These are phyloP conservation scores for Nicotiana noctiflora DNA, from an alignment of 257 asterid genomes.

Conservation along the genomic window DNA sequence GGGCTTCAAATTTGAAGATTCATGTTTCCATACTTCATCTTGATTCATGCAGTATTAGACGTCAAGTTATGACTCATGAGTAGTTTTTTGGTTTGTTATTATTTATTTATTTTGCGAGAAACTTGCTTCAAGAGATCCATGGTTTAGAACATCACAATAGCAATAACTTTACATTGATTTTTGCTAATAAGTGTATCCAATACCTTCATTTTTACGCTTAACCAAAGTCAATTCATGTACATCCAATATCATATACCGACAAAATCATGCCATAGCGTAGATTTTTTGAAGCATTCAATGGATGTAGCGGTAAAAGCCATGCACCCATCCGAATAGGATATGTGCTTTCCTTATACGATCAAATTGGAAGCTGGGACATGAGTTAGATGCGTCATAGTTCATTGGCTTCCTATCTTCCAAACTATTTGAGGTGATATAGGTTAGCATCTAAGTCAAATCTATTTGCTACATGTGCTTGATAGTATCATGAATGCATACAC, in stretches of 20 bases:
- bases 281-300: neutral
- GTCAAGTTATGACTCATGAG: neutral
- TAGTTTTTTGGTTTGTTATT: no score
- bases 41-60: neutral
- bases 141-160: neutral
- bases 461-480: conserved; percentile 58
- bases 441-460: conserved; percentile 27
- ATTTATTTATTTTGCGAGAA: no score
- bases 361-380: neutral
- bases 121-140: neutral
- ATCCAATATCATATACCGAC: neutral
- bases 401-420: neutral
- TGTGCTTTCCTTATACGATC: neutral
- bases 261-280: neutral
- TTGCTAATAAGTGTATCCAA: neutral
- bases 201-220: neutral
- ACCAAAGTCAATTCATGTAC: neutral
- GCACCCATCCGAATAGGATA: neutral
- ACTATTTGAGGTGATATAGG: neutral
- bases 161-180: neutral
- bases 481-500: conserved; percentile 92
- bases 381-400: neutral
- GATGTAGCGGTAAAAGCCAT: neutral
- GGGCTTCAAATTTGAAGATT: neutral
- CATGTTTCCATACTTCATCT: neutral